Evolutionary conservation across 495 filamentous ascomycete genomes (phyloP).

Genomic region (Daldinia loculata): DNA sequence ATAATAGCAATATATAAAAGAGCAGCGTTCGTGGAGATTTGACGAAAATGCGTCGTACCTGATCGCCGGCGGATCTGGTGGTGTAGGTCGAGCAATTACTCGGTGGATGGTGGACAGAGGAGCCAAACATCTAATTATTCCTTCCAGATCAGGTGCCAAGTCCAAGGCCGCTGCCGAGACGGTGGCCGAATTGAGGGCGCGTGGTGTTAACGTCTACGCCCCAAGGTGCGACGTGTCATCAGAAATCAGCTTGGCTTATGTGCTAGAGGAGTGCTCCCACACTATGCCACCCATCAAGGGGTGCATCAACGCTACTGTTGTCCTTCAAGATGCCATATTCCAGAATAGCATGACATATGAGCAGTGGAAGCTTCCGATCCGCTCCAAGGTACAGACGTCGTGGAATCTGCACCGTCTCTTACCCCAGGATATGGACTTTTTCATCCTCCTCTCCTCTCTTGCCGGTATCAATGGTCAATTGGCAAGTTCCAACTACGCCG

Average conservation of each 20-base stretch:
- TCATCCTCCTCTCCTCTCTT: constrained; percentile 56
- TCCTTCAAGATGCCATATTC: constrained; percentile 56
- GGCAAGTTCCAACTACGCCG: constrained; percentile 66
- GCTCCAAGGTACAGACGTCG: constrained; percentile 54
- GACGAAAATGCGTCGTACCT: constrained; percentile 11
- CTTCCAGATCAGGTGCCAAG: constrained; percentile 36
- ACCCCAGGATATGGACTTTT: constrained; percentile 61
- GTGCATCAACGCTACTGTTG: constrained; percentile 56
- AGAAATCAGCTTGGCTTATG: constrained; percentile 5
- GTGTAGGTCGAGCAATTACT: constrained; percentile 35
- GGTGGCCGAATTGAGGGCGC: constrained; percentile 28
- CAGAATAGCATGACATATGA: constrained; percentile 54
- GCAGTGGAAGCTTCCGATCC: constrained; percentile 44
- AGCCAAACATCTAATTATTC: constrained; percentile 35
- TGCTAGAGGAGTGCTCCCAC: constrained; percentile 21
- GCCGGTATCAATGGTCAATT: constrained; percentile 55
- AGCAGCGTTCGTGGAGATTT: constrained; percentile 9
- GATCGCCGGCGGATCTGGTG: constrained; percentile 23
- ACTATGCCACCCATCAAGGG: constrained; percentile 60
- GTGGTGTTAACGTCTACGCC: constrained; percentile 36
- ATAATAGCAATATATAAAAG: constrained; percentile 12
- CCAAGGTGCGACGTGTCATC: constrained; percentile 51
- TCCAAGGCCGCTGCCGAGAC: constrained; percentile 25
- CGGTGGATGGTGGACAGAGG: constrained; percentile 35
- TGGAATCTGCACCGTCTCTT: constrained; percentile 59